phyloP scores from a whole-genome alignment of 495 filamentous ascomycete species.

The Daldinia childiae region DNA sequence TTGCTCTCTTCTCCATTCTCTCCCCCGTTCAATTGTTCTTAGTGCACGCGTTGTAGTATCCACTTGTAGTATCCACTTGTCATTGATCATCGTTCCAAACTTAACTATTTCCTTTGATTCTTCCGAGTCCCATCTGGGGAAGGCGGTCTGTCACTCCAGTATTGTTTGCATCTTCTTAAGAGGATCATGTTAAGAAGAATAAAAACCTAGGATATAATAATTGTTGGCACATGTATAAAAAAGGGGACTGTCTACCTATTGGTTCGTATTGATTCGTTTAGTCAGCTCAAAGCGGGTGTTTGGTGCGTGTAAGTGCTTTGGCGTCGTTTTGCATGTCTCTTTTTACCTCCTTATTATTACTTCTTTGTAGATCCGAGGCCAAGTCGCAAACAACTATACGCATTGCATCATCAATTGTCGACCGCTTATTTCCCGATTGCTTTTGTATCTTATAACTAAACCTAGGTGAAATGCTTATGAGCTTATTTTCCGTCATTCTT shows the following conservation, averaged over 20 bases:
- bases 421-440: slow-evolving; percentile 23
- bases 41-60: background rate
- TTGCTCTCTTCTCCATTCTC: background rate
- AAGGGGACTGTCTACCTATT: background rate
- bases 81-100: slow-evolving; percentile 33
- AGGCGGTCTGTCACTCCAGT: slow-evolving; percentile 30
- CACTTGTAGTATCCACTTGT: slow-evolving; percentile 1
- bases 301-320: background rate
- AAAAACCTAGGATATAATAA: background rate
- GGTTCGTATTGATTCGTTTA: background rate
- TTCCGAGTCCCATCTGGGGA: slow-evolving; percentile 39
- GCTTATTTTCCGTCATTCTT: slow-evolving; percentile 39
- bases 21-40: background rate
- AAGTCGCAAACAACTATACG: slow-evolving; percentile 35
- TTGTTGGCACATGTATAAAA: slow-evolving; percentile 6
- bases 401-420: slow-evolving; percentile 39
- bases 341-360: slow-evolving; percentile 14
- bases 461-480: slow-evolving; percentile 22
- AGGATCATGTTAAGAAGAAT: slow-evolving; percentile 1
- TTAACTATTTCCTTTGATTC: slow-evolving; percentile 37
- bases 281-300: slow-evolving; percentile 11
- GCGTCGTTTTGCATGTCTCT: background rate
- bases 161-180: slow-evolving; percentile 26
- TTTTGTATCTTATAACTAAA: background rate
- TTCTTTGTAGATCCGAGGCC: slow-evolving; percentile 25